These are phyloP conservation scores for Pyricularia grisea DNA, from an alignment of 2,329 filamentous ascomycete species.

Conservation along the genomic window DNA sequence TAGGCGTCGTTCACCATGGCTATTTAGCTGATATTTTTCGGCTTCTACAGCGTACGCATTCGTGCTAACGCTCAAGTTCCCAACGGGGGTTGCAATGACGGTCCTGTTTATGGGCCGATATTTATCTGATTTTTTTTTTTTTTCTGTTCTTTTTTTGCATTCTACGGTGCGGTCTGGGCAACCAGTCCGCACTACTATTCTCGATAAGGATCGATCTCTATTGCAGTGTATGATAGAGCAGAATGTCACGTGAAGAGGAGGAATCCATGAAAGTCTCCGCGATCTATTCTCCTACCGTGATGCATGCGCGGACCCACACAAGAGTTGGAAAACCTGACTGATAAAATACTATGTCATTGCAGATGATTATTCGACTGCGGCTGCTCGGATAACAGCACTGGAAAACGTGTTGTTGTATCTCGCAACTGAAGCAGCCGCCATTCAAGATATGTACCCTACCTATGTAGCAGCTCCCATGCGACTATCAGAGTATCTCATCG, in stretches of 20 bases:
- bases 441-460: neutral
- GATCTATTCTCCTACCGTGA: neutral
- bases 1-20: slow-evolving; percentile 23
- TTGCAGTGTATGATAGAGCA: neutral
- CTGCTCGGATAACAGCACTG: neutral
- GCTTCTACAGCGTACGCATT: neutral
- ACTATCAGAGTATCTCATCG: neutral
- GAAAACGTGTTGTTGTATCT: neutral
- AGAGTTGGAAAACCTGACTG: neutral
- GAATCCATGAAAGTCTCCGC: neutral
- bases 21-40: neutral
- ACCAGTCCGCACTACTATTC: neutral
- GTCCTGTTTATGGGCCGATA: neutral
- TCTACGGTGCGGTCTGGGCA: neutral
- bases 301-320: neutral
- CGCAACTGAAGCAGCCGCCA: neutral
- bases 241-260: neutral
- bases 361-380: neutral
- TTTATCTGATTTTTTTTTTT: neutral
- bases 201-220: neutral
- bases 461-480: neutral
- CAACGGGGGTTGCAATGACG: neutral
- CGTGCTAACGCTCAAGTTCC: neutral
- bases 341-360: neutral
- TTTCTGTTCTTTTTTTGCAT: neutral